Evolutionary conservation across 208 protist species (phyloP), one percentile per base, ranked within the genome.

Genomic region (Zelonia costaricensis): DNA sequence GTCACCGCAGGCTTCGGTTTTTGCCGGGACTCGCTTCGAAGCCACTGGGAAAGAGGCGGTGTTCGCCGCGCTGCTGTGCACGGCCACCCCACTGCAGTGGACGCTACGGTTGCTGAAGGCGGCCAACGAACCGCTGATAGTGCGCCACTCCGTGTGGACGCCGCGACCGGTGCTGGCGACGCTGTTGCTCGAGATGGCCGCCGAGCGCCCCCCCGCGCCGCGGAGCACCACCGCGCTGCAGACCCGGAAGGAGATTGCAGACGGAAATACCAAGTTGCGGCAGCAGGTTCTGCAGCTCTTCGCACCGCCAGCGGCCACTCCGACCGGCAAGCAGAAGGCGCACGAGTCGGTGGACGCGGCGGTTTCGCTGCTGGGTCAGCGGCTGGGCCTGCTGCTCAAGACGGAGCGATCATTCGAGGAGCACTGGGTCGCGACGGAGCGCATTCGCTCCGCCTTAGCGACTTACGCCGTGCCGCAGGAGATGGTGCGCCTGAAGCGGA

Each of bases 321-420:
- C 74, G 16, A 59, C 53, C 3, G 62, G 56, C 18, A 66, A 79
- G 25, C 71, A 77, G 30, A 78, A 76, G 31, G 65, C 71, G 18
- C 53, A 74, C 40, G 70, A 79, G 36, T 73, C 53, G 10, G 62
- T 79, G 38, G 39, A 62, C 30, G 40, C 56, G 23, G 71, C 69
- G 33, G 68, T 78, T 33, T 74, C 70, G 62, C 43, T 93, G 22
- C 58, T 93, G 28, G 76, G 61, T n/a, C 62, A 84, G 48, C 77
- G 86, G 6, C 69, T 93, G 35, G 43, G 43, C 36, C 49, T 57
- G 2, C 62, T 93, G 16, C 47, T 93, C 13, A 81, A 82, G 46
- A 80, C 69, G 3, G 86, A 93, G 54, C 67, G 66, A 15, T 67
- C 69, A 9, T 93, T 85, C 43, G 83, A 93, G 55, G 81, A 86